Evolutionary conservation across 2,329 filamentous ascomycete species (phyloP), one percentile per base, ranked within the genome.

Genomic region (Gnomoniopsis sp.): DNA sequence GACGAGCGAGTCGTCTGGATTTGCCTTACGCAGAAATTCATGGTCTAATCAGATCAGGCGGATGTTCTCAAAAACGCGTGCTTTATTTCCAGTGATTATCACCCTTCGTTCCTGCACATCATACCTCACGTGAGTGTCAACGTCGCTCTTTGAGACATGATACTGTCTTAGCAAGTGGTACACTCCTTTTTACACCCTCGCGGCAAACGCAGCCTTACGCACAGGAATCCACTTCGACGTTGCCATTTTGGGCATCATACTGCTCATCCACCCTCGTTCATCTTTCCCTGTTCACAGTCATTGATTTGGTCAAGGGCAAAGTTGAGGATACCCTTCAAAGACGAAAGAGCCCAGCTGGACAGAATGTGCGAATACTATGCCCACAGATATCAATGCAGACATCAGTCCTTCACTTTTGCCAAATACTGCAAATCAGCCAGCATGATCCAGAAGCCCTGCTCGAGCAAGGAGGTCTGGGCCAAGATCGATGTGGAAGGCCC

Each of bases 341-440:
- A 33, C 22, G 33, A 7, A 12, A 3, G 8, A 7, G 22, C 33
- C n/a, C 19, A 6, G 23, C 33, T n/a, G 33, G 4, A 17, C 36
- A 7, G 6, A 21, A 74, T 74, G 72, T 75, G 72, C 61, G 68
- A 70, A 53, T 74, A 74, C 66, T 74, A 74, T 66, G 72, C 72
- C 60, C 71, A 74, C 63, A 65, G 65, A 41, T 72, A 72, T 64
- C 60, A 63, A 51, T 74, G 72, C 69, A 70, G 70, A 56, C 72
- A 74, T 66, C 61, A 67, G 52, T 64, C 65, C 38, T 68, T 69
- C 61, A 68, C 66, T 54, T 74, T 75, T 49, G 72, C 72, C 52
- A 66, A 68, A 64, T 72, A 70, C 65, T 75, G 72, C 65, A 63
- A 63, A 22, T 65, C 70, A 1, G 72, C 72, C 49, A 67, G 64